phyloP scores from a whole-genome alignment of 257 asterid species.

The Henckelia pumila region DNA sequence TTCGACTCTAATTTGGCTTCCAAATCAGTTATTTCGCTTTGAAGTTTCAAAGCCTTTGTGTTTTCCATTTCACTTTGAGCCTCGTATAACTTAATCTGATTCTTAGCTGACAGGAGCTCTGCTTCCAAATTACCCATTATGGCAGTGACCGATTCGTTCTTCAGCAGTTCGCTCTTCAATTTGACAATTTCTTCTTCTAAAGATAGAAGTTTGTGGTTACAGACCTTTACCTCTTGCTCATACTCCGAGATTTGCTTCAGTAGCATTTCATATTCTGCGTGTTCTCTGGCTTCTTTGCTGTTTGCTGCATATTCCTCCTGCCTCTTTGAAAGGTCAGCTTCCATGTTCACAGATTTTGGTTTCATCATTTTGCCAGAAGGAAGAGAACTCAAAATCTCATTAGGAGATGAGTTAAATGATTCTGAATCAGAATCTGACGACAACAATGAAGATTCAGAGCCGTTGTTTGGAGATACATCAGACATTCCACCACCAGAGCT shows the following conservation, averaged over 20 bases:
- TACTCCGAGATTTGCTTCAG: conserved; percentile 35
- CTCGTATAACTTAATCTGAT: conserved; percentile 39
- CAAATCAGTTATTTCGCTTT: conserved; percentile 41
- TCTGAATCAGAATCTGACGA: conserved; percentile 83
- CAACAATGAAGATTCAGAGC: conserved; percentile 44
- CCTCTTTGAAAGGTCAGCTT: conserved; percentile 18
- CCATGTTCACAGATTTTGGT: conserved; percentile 26
- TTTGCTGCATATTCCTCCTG: conserved; percentile 19
- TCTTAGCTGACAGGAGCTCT: conserved; percentile 42
- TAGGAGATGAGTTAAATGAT: conserved; percentile 37
- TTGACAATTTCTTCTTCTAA: conserved; percentile 58
- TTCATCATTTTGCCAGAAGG: conserved; percentile 27
- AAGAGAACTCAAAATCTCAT: conserved; percentile 24
- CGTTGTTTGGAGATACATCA: conserved; percentile 43
- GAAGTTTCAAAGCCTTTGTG: conserved; percentile 41
- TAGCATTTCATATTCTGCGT: conserved; percentile 22
- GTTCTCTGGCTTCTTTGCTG: conserved; percentile 19
- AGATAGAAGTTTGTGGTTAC: conserved; percentile 32
- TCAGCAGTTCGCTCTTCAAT: conserved; percentile 39
- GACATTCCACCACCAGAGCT: conserved; percentile 62
- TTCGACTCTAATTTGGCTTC: conserved; percentile 45
- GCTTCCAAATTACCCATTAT: conserved; percentile 36
- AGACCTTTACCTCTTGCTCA: conserved; percentile 38
- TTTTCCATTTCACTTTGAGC: conserved; percentile 46
- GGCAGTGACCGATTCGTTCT: conserved; percentile 30